Evolutionary conservation across 805 yeast species (phyloP), one percentile per base, ranked within the genome.

Genomic region (Ogataea corticis): DNA sequence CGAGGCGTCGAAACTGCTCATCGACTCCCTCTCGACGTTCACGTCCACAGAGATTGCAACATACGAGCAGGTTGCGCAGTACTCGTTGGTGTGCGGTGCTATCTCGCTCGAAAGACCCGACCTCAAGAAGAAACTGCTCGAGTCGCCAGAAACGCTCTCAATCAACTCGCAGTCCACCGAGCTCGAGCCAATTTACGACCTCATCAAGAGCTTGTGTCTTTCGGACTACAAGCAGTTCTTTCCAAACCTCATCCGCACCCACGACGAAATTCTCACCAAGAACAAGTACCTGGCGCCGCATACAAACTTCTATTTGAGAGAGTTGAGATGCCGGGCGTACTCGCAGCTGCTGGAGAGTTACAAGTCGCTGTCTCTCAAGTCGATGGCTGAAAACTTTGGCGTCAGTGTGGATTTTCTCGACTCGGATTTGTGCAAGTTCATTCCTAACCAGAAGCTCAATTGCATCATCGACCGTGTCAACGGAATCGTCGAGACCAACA

Each of bases 401-500:
- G 95, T 94, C n/a, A 75, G 85, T 43, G 83, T 82, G 42, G 94
- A 85, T 43, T 94, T 90, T 62, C 72, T 94, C 59, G 99, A 94
- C 66, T 71, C 70, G 43, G 99, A 94, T 65, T 73, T 94, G 56
- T 81, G 96, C 59, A 86, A 83, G 62, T 89, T 92, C 63, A 89
- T 94, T 57, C 96, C 97, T 31, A 91, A 84, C 67, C 90, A 91
- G 64, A 89, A 89, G 68, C 77, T 94, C 63, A 92, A 91, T 70
- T 94, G 99, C 70, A 91, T 94, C 41, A 89, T 94, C 61, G 99
- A 94, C 66, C 81, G 88, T 62, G 98, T 94, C 41, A 88, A 90
- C 66, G 98, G 96, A 12, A 88, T 94, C 50, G 87, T 94, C 52
- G 95, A 88, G 65, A 94, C 99, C 14, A 94, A 90, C 68, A 79